A percentile compares a stretch with the other conserved stretches of the same genome.
Evolutionary conservation across 2,329 filamentous ascomycete genomes (phyloP).

Genomic region (Aureobasidium sp.): DNA sequence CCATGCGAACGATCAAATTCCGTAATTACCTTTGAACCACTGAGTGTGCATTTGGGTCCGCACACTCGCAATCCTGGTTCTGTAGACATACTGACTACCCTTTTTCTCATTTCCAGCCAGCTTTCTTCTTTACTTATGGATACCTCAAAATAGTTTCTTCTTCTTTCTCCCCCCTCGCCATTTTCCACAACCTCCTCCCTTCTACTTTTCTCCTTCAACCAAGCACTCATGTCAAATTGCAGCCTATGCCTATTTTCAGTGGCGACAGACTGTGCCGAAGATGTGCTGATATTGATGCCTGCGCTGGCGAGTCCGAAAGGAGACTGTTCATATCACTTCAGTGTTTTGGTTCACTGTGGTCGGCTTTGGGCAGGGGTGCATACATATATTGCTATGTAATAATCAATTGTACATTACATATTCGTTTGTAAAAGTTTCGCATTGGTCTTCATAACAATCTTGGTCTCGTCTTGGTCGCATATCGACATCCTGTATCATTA

Average conservation of each 20-base stretch:
- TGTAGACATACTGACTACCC: constrained; percentile 11
- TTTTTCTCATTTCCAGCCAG: neutral
- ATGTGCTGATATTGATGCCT: constrained; percentile 69
- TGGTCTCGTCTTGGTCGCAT: neutral
- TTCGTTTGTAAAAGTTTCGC: neutral
- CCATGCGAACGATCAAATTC: neutral
- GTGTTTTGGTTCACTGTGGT: neutral
- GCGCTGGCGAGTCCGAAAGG: constrained; percentile 22
- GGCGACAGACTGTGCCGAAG: constrained; percentile 94
- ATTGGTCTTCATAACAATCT: neutral
- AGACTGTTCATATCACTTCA: constrained; percentile 19
- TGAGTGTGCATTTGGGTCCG: neutral
- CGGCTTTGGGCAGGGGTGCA: constrained; percentile 21
- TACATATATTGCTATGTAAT: constrained; percentile 15
- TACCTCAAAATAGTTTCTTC: constrained; percentile 1
- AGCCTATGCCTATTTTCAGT: constrained; percentile 66
- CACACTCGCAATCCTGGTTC: neutral
- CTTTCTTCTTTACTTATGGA: constrained; percentile 16
- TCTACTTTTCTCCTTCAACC: neutral
- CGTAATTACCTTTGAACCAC: neutral
- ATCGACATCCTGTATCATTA: accelerated
- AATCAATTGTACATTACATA: neutral
- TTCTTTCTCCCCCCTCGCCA: neutral
- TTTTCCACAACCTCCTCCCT: neutral
- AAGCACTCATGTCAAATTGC: constrained; percentile 99